A percentile compares a stretch with the other conserved stretches of the same genome.
Evolutionary conservation across 208 protist genomes (phyloP).

Genomic region (Crithidia brevicula): DNA sequence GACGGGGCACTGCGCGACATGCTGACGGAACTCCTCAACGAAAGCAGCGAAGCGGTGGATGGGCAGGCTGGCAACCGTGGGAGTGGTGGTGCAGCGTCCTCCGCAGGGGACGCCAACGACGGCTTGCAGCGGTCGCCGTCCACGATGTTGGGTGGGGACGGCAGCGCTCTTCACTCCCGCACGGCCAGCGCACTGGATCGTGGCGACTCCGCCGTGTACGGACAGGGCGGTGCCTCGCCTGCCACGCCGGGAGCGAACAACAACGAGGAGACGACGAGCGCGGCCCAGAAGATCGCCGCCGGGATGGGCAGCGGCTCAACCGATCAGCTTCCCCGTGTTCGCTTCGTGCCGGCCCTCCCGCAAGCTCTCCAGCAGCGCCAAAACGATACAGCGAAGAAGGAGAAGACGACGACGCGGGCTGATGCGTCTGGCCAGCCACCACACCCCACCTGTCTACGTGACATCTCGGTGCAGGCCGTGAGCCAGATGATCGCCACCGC

Average conservation of each 20-base stretch:
- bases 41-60: background rate
- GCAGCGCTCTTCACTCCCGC: conserved; percentile 11
- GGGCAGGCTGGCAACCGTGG: background rate
- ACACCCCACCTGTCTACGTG: conserved; percentile 41
- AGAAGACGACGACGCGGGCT: background rate
- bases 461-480: conserved; percentile 73
- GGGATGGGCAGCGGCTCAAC: background rate
- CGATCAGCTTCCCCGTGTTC: conserved; percentile 35
- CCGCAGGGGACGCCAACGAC: background rate
- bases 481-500: conserved; percentile 58
- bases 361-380: conserved; percentile 19
- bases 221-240: too few relatives aligned
- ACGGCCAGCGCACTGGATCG: conserved; percentile 1
- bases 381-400: background rate
- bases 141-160: conserved; percentile 11
- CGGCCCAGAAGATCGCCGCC: too few relatives aligned
- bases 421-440: too few relatives aligned
- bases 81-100: conserved; percentile 4
- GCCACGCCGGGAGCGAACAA: too few relatives aligned
- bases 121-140: conserved; percentile 32
- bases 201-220: background rate
- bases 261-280: background rate
- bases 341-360: conserved; percentile 42
- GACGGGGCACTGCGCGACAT: conserved; percentile 43
- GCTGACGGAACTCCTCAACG: conserved; percentile 35